A percentile compares a stretch with the other conserved stretches of the same genome.
Conservation (phyloP, 2,329 filamentous ascomycete species). For the Tolypocladium amazonense region DNA sequence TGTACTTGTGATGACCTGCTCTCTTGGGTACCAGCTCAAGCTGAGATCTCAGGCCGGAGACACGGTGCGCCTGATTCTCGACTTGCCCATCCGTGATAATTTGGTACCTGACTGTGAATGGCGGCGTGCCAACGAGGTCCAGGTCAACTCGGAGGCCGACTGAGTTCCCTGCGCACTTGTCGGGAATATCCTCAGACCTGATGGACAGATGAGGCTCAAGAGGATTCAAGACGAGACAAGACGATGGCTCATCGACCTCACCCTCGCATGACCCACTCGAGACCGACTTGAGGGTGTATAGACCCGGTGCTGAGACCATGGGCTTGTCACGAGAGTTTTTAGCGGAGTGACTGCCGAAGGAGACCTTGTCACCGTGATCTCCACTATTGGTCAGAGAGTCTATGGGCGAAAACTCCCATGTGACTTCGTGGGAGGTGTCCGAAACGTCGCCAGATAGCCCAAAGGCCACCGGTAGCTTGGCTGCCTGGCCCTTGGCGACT, state of each 20-base stretch:
- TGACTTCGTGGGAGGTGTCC: slow-evolving; percentile 60
- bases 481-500: slow-evolving; percentile 63
- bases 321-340: slow-evolving; percentile 54
- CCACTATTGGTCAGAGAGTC: slow-evolving; percentile 58
- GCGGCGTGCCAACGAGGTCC: slow-evolving; percentile 84
- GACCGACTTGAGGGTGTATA: slow-evolving; percentile 77
- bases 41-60: slow-evolving; percentile 70
- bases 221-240: slow-evolving; percentile 86
- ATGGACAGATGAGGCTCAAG: slow-evolving; percentile 73
- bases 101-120: slow-evolving; percentile 75
- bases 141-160: slow-evolving; percentile 83
- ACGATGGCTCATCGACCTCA: slow-evolving; percentile 85
- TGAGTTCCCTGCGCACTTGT: slow-evolving; percentile 90
- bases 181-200: slow-evolving; percentile 70
- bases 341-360: slow-evolving; percentile 47
- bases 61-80: slow-evolving; percentile 41
- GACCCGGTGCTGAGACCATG: slow-evolving; percentile 62
- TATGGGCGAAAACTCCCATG: slow-evolving; percentile 74
- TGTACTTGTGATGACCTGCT: slow-evolving; percentile 79
- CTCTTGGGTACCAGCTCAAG: slow-evolving; percentile 71
- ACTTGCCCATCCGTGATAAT: slow-evolving; percentile 52
- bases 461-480: slow-evolving; percentile 62
- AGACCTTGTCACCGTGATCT: slow-evolving; percentile 53
- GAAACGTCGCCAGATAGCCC: slow-evolving; percentile 46
- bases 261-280: slow-evolving; percentile 74